Evolutionary conservation across 1,284 basidiomycete genomes (phyloP).

Genomic region (Chalciporus sp.): DNA sequence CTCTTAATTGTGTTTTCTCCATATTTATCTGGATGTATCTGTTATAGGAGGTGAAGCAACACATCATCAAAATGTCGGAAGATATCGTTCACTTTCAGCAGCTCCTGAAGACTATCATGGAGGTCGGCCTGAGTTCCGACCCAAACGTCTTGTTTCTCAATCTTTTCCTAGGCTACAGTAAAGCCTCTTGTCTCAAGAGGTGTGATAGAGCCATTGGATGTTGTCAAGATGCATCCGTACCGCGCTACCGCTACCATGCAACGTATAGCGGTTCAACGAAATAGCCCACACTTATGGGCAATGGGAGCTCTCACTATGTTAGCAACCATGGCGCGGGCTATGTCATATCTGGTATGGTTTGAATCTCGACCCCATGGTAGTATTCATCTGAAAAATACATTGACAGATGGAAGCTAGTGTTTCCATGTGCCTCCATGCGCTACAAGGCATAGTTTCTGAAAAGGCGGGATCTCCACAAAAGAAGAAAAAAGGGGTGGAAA

Average conservation of each 20-base stretch:
- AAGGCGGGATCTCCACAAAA: slow-evolving; percentile 38
- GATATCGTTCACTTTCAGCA: slow-evolving; percentile 60
- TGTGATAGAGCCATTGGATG: slow-evolving; percentile 35
- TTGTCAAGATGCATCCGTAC: slow-evolving; percentile 40
- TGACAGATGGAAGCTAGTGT: slow-evolving; percentile 79
- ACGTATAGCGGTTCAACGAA: slow-evolving; percentile 52
- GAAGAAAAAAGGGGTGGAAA: slow-evolving; percentile 43
- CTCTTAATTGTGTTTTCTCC: neutral
- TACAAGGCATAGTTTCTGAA: slow-evolving; percentile 49
- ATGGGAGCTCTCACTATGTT: slow-evolving; percentile 47
- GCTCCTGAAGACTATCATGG: slow-evolving; percentile 67
- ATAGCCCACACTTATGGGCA: slow-evolving; percentile 45
- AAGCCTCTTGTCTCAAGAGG: slow-evolving; percentile 36
- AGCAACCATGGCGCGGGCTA: slow-evolving; percentile 66
- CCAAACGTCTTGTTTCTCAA: slow-evolving; percentile 3
- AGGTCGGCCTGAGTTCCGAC: slow-evolving; percentile 49
- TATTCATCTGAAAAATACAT: neutral
- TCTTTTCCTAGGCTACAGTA: slow-evolving; percentile 40
- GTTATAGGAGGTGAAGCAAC: slow-evolving; percentile 62
- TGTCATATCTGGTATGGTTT: slow-evolving; percentile 75
- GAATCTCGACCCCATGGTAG: slow-evolving; percentile 1
- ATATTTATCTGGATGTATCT: neutral
- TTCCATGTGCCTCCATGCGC: slow-evolving; percentile 71
- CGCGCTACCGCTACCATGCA: slow-evolving; percentile 46
- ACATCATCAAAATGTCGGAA: slow-evolving; percentile 71